phyloP scores from a whole-genome alignment of 768 basidiomycete genomes.

The Tricholoma matsutake region DNA sequence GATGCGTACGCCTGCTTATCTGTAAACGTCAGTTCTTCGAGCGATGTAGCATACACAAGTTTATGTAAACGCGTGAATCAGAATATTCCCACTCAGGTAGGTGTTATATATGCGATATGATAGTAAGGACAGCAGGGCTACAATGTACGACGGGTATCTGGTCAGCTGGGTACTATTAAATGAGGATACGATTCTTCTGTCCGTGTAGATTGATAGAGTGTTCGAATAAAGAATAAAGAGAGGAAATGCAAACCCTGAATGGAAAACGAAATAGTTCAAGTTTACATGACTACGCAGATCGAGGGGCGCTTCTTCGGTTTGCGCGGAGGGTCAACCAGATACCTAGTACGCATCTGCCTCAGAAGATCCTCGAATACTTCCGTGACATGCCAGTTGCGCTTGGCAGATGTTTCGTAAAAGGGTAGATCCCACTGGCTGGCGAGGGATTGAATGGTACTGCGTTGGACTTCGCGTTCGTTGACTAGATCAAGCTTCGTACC shows the following conservation, averaged over 20 bases:
- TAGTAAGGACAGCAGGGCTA: slow-evolving; percentile 13
- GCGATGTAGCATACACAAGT: neutral
- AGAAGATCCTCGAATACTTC: slow-evolving; percentile 80
- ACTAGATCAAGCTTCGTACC: slow-evolving; percentile 84
- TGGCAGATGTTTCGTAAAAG: slow-evolving; percentile 88
- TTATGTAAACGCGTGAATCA: no score
- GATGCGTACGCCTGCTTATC: no score
- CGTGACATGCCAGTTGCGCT: slow-evolving; percentile 74
- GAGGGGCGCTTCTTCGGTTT: slow-evolving; percentile 32
- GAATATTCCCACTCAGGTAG: no score
- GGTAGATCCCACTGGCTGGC: slow-evolving; percentile 66
- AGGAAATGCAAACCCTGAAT: neutral
- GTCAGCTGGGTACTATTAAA: slow-evolving; percentile 16
- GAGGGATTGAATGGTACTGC: slow-evolving; percentile 58
- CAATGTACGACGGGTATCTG: slow-evolving; percentile 14
- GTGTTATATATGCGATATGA: neutral
- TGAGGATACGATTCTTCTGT: slow-evolving; percentile 14
- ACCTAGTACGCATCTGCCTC: slow-evolving; percentile 67
- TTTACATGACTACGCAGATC: slow-evolving; percentile 43
- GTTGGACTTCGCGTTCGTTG: slow-evolving; percentile 76
- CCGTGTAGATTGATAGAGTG: slow-evolving; percentile 8
- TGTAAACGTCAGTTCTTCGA: no score
- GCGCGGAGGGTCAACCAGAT: slow-evolving; percentile 47
- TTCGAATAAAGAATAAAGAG: slow-evolving; percentile 1
- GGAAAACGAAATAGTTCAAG: neutral